Base-by-base conservation (phyloP, 116 monocot genomes). In the Zostera marina region DNA sequence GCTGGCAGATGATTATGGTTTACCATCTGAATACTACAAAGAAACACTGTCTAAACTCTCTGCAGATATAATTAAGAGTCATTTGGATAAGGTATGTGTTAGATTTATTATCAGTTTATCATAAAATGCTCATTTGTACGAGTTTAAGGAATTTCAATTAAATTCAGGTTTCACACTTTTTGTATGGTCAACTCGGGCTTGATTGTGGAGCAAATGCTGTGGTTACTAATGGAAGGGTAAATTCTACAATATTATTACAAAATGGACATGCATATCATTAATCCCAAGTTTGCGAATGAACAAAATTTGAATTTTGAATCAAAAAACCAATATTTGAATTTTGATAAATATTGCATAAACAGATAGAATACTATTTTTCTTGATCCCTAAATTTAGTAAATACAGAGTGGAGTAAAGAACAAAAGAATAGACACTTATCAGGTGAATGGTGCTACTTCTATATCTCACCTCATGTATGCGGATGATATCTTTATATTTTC, bases 211-310 rank as follows among this genome's bases (percentile, higher is more conserved):
- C 54, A 47, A 80, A 74, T 77, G 79, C 89, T 70, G 77, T 96
- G 15, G 80, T 96, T 62, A 85, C 88, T 21, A 96, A 96, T 78
- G 94, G 94, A 68, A 79, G 89, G 77, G 94, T 96, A 63, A 69
- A 82, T 67, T 62, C 40, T 54, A 47, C 48, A 44, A 26, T 45
- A 17, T 56, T 16, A 14, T 0, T 16, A 47, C 16, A 13, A 47
- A 47, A 47, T 47, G 16, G 47, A 14, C 5, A 32, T n/a, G n/a
- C n/a, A n/a, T n/a, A n/a, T n/a, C n/a, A n/a, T n/a, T n/a, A n/a
- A n/a, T n/a, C n/a, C n/a, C n/a, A n/a, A n/a, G n/a, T n/a, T n/a
- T n/a, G n/a, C n/a, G n/a, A n/a, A n/a, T n/a, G n/a, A n/a, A n/a
- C n/a, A n/a, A n/a, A n/a, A n/a, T n/a, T n/a, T n/a, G n/a, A n/a